Evolutionary conservation across 768 basidiomycete species (phyloP).

Genomic region (Rhizopogon rudus): DNA sequence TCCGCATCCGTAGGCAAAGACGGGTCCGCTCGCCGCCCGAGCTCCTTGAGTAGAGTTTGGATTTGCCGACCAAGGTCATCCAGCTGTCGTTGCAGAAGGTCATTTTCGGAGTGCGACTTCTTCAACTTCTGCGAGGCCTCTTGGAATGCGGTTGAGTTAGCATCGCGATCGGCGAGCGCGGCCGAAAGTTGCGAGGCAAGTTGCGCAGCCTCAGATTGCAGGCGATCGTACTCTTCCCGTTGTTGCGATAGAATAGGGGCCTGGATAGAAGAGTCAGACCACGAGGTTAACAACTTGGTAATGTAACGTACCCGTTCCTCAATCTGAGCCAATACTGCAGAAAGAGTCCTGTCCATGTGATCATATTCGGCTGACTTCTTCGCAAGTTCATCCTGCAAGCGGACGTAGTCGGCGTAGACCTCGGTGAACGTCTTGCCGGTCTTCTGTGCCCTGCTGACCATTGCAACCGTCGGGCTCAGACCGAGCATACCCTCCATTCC

Average conservation of each 20-base stretch:
- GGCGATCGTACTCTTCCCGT: slow-evolving; percentile 80
- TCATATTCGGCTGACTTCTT: slow-evolving; percentile 78
- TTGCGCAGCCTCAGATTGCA: slow-evolving; percentile 74
- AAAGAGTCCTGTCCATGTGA: slow-evolving; percentile 77
- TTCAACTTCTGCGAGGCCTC: slow-evolving; percentile 60
- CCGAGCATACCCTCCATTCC: slow-evolving; percentile 55
- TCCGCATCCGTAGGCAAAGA: slow-evolving; percentile 72
- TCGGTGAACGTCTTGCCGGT: slow-evolving; percentile 90
- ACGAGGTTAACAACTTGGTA: not conserved
- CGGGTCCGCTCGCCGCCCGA: slow-evolving; percentile 80
- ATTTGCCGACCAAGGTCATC: slow-evolving; percentile 84
- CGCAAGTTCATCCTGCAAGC: slow-evolving; percentile 76
- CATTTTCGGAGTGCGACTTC: slow-evolving; percentile 56
- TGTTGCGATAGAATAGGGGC: slow-evolving; percentile 90
- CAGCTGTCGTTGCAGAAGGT: slow-evolving; percentile 69
- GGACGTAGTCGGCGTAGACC: slow-evolving; percentile 87
- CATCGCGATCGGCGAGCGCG: slow-evolving; percentile 73
- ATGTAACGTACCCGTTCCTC: slow-evolving; percentile 67
- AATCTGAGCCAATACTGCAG: slow-evolving; percentile 81
- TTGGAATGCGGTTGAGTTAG: slow-evolving; percentile 45
- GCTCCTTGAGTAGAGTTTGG: slow-evolving; percentile 69
- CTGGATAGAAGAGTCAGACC: slow-evolving; percentile 34
- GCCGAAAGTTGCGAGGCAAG: slow-evolving; percentile 76
- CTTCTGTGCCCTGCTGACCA: slow-evolving; percentile 78
- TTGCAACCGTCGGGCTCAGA: slow-evolving; percentile 82